These are phyloP conservation scores for Coniferiporia sulphurascens DNA, from an alignment of 1,284 basidiomycete species.

Conservation along the genomic window DNA sequence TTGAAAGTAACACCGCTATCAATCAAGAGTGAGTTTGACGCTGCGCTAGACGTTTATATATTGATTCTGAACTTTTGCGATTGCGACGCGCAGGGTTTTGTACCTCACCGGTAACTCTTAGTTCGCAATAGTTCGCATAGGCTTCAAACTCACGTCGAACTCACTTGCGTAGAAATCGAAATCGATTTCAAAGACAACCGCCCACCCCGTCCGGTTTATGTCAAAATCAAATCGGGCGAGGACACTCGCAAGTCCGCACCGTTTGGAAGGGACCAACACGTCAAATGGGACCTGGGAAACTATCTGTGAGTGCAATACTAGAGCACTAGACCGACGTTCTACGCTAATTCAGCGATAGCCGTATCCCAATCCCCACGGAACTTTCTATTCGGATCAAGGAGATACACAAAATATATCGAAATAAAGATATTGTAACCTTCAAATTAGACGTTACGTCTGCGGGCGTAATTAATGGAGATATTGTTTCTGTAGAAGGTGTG, in stretches of 20 bases:
- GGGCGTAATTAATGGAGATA: background rate
- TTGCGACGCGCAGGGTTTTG: background rate
- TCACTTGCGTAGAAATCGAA: background rate
- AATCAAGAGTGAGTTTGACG: too few relatives aligned
- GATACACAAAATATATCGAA: background rate
- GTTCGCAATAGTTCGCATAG: background rate
- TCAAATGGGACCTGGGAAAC: background rate
- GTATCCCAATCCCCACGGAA: background rate
- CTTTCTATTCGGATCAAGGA: background rate
- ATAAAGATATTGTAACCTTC: background rate
- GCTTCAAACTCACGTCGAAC: background rate
- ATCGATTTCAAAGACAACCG: background rate
- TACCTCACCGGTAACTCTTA: background rate
- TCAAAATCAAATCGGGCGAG: background rate
- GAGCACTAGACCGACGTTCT: background rate
- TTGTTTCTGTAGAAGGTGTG: background rate
- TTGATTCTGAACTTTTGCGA: too few relatives aligned
- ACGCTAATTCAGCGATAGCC: background rate
- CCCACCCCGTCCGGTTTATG: background rate
- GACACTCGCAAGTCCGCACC: background rate
- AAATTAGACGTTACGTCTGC: background rate
- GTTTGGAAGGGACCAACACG: background rate
- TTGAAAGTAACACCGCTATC: too few relatives aligned
- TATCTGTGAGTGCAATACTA: background rate
- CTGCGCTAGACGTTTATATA: too few relatives aligned